These are phyloP conservation scores for Arthroderma sp. DNA, from an alignment of 2,329 filamentous ascomycete species.

Conservation along the genomic window DNA sequence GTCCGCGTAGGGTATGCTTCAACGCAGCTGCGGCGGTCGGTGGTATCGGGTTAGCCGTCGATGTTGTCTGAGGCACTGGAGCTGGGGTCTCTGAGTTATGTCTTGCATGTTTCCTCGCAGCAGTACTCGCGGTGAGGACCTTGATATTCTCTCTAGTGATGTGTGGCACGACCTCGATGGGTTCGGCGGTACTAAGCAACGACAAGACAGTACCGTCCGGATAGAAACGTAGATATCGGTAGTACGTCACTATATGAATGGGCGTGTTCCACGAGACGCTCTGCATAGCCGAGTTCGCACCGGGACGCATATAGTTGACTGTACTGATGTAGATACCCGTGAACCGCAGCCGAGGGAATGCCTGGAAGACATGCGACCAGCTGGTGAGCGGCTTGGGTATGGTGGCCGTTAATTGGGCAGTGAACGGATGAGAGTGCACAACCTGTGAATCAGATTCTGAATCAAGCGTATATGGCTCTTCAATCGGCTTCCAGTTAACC, in stretches of 20 bases:
- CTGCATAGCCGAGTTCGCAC: slow-evolving; percentile 54
- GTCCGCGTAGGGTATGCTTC: slow-evolving; percentile 53
- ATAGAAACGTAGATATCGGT: slow-evolving; percentile 91
- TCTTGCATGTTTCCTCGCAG: slow-evolving; percentile 27
- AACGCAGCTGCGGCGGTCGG: slow-evolving; percentile 44
- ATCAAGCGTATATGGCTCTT: slow-evolving; percentile 19
- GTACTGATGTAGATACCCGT: slow-evolving; percentile 95
- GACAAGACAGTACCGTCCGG: slow-evolving; percentile 75
- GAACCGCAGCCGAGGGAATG: slow-evolving; percentile 76
- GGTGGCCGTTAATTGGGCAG: slow-evolving; percentile 29
- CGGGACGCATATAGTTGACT: slow-evolving; percentile 83
- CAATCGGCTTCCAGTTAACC: slow-evolving; percentile 36
- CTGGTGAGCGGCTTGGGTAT: slow-evolving; percentile 33
- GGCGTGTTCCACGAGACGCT: slow-evolving; percentile 67
- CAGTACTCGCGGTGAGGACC: slow-evolving; percentile 22
- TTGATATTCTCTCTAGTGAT: slow-evolving; percentile 59
- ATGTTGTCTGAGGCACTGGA: slow-evolving; percentile 13
- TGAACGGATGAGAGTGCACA: slow-evolving; percentile 13
- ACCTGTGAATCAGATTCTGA: slow-evolving; percentile 24
- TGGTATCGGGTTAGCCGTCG: slow-evolving; percentile 23
- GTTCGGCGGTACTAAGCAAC: slow-evolving; percentile 68
- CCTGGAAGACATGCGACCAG: slow-evolving; percentile 62
- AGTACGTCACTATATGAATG: slow-evolving; percentile 94
- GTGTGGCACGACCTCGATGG: slow-evolving; percentile 74
- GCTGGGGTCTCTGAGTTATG: slow-evolving; percentile 31